Evolutionary conservation across 176 grass and related monocot species (phyloP), one percentile per base, ranked within the genome.

Genomic region (Cenchrus purpureus): DNA sequence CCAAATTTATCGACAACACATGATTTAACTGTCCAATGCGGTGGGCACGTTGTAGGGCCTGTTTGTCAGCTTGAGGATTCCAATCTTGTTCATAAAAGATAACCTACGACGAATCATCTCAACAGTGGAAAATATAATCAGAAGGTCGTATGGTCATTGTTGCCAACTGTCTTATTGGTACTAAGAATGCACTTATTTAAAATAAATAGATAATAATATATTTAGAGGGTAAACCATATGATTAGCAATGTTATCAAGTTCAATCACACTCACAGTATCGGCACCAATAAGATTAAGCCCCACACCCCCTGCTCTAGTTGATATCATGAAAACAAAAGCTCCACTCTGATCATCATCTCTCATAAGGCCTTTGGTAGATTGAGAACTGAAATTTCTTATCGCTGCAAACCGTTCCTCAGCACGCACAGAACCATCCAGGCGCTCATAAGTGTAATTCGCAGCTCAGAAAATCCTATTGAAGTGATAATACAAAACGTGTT

Each of bases 11-110:
- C 56, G 95, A 91, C 16, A 98, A 79, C 37, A 98, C 95, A 86
- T 95, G 89, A 88, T 98, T 93, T 61, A 95, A 76, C 89, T 98
- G 95, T 80, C 95, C 95, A 73, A 98, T 98, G 82, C 95, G 95
- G 84, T 98, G 93, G 86, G 93, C 86, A 10, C 95, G 92, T 82
- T 98, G 95, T 84, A 98, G 91, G 22, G 95, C 93, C 85, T 98
- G 95, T 82, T 98, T 98, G 57, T 98, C 93, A 43, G 78, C 95
- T 90, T 95, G 95, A 73, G 95, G 95, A 87, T 98, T 98, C 95
- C 95, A 98, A 79, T 98, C 95, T 93, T 98, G 95, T 66, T 98
- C 95, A 88, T 98, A 98, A 82, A 98, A 98, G 70, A 98, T 93
- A 79, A 95, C 95, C 95, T 98, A 74, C 75, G 79, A 59, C 12